Percentiles rank a stretch among this genome's conserved stretches.
These are phyloP conservation scores for Melanopsichium pennsylvanicum DNA, from an alignment of 1,284 basidiomycete genomes.

Conservation along the genomic window DNA sequence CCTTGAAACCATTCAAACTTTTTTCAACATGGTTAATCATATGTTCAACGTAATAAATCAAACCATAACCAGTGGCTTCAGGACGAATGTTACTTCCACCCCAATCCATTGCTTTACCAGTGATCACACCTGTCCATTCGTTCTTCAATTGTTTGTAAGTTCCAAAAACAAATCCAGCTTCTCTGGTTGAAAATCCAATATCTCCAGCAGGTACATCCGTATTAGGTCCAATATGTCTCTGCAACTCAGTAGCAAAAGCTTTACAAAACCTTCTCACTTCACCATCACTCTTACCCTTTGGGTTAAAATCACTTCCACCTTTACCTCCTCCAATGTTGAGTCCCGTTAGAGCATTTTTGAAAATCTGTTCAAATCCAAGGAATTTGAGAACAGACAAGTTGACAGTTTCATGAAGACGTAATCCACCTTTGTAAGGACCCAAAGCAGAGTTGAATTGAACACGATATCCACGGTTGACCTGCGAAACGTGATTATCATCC, in stretches of 20 bases:
- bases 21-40: conserved; percentile 69
- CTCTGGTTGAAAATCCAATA: conserved; percentile 73
- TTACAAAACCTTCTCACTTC: conserved; percentile 78
- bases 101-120: conserved; percentile 79
- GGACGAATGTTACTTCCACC: conserved; percentile 66
- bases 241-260: conserved; percentile 49
- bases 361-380: conserved; percentile 82
- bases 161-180: conserved; percentile 53
- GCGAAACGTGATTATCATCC: conserved; percentile 72
- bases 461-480: conserved; percentile 80
- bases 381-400: conserved; percentile 86
- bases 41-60: conserved; percentile 80
- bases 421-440: conserved; percentile 83
- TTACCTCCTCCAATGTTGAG: conserved; percentile 77
- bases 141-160: conserved; percentile 77
- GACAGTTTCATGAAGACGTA: conserved; percentile 81
- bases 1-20: conserved; percentile 66
- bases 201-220: conserved; percentile 84
- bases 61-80: conserved; percentile 72
- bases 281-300: conserved; percentile 80
- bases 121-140: conserved; percentile 80
- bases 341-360: conserved; percentile 84
- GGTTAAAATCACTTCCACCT: conserved; percentile 76
- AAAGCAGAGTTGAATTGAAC: conserved; percentile 85
- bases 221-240: conserved; percentile 68